phyloP scores from a whole-genome alignment of 2,329 filamentous ascomycete species.

The Macrophomina pseudophaseolina region DNA sequence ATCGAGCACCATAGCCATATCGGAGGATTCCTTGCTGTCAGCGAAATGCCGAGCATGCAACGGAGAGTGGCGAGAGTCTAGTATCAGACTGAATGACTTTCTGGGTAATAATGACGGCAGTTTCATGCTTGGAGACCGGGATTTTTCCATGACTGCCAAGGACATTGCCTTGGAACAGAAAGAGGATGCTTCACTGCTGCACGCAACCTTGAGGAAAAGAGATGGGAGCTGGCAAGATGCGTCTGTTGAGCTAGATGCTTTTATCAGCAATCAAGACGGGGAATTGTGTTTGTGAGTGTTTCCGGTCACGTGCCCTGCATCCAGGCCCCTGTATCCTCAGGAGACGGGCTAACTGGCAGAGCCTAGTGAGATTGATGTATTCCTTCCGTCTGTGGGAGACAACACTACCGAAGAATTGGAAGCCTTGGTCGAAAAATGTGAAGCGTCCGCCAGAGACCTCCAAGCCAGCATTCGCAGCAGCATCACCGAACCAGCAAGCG shows the following conservation, averaged over 20 bases:
- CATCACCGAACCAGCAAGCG: neutral
- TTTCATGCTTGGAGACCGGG: conserved; percentile 13
- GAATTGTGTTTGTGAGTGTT: conserved; percentile 8
- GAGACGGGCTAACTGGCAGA: neutral
- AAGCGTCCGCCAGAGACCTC: neutral
- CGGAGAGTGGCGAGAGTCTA: conserved; percentile 7
- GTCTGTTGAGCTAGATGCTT: conserved; percentile 4
- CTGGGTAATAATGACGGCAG: conserved; percentile 3
- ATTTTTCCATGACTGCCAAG: conserved; percentile 15
- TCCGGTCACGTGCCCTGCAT: neutral
- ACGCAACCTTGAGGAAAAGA: neutral
- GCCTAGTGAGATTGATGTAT: conserved; percentile 6
- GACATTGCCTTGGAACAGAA: neutral
- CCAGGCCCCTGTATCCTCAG: no score
- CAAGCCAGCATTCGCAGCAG: conserved; percentile 1
- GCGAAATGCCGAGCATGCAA: conserved; percentile 2
- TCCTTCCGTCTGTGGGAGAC: neutral
- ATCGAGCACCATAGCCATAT: neutral
- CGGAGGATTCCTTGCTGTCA: neutral
- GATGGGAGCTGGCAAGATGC: conserved; percentile 9
- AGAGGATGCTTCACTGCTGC: neutral
- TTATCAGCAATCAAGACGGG: conserved; percentile 15
- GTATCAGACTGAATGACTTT: conserved; percentile 9
- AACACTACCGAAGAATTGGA: neutral
- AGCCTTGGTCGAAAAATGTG: conserved; percentile 3